phyloP scores from a whole-genome alignment of 2,329 filamentous ascomycete species.

The Stagonosporopsis cucurbitacearum region DNA sequence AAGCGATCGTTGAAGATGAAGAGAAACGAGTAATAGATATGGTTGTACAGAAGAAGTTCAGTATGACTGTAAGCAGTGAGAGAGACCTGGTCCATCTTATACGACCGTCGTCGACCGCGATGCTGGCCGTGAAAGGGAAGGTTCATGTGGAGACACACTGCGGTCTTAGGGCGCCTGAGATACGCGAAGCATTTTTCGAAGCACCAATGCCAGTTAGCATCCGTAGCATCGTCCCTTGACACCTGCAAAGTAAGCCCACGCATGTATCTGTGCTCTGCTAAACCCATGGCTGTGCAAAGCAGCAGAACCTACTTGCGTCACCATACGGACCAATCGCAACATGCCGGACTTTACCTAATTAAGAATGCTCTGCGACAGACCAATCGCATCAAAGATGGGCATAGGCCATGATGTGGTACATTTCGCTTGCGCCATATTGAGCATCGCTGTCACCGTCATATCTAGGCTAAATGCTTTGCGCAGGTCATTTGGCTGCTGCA shows the following conservation, averaged over 20 bases:
- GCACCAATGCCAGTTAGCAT: not conserved
- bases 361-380: slow-evolving; percentile 7
- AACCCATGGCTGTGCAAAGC: slow-evolving; percentile 5
- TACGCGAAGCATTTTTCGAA: not conserved
- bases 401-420: not conserved
- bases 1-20: not conserved
- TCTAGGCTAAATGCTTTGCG: not conserved
- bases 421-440: not conserved
- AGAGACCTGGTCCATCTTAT: not conserved
- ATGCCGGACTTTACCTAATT: not conserved
- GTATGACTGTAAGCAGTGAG: not conserved
- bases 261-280: not conserved
- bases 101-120: not conserved
- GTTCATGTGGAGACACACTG: not conserved
- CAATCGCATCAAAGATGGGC: slow-evolving; percentile 6
- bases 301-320: slow-evolving; percentile 20
- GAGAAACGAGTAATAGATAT: not conserved
- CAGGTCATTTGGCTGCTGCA: not conserved
- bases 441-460: not conserved
- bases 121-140: slow-evolving; percentile 5
- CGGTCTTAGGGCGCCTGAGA: not conserved
- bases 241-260: not conserved
- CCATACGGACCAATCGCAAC: slow-evolving; percentile 30
- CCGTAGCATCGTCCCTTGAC: not conserved
- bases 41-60: not conserved